These are phyloP conservation scores for Haplographium delicatum DNA, from an alignment of 495 filamentous ascomycete genomes.

Conservation along the genomic window DNA sequence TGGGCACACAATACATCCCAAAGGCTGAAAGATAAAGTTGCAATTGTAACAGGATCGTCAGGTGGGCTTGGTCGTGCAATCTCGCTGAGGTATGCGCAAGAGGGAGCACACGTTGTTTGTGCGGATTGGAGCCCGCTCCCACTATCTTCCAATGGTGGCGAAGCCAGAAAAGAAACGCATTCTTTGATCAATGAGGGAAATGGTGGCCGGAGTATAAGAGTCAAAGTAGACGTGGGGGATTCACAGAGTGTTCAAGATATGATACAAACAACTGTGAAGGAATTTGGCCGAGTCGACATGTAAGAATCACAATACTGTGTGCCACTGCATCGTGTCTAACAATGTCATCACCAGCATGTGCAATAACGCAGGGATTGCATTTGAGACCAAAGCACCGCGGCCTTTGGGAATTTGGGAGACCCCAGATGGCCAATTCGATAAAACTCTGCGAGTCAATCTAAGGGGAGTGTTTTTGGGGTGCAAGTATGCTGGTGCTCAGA, in stretches of 20 bases:
- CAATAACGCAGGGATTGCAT: conserved; percentile 48
- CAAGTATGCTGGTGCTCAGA: conserved; percentile 45
- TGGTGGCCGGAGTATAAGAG: conserved; percentile 39
- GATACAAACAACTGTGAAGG: conserved; percentile 36
- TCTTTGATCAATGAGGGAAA: conserved; percentile 33
- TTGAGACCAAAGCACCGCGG: conserved; percentile 6
- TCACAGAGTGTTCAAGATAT: conserved; percentile 56
- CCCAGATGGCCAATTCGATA: conserved; percentile 38
- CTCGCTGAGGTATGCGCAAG: conserved; percentile 34
- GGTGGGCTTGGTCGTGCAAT: conserved; percentile 46
- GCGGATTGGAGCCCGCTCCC: conserved; percentile 37
- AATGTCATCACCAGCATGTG: conserved; percentile 34
- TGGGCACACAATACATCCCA: no score
- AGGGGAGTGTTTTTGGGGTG: conserved; percentile 47
- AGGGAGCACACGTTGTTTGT: conserved; percentile 45
- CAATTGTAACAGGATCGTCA: conserved; percentile 45
- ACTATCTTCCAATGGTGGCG: conserved; percentile 25
- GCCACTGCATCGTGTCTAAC: not conserved
- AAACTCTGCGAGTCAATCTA: conserved; percentile 38
- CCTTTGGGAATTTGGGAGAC: not conserved
- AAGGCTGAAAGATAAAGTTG: conserved; percentile 35
- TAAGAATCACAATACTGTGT: not conserved
- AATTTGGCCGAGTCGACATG: conserved; percentile 32
- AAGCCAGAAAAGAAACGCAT: conserved; percentile 35
- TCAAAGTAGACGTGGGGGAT: conserved; percentile 41